Evolutionary conservation across 176 grass and related monocot genomes (phyloP), one percentile per base, ranked within the genome.

Genomic region (Panicum miliaceum): DNA sequence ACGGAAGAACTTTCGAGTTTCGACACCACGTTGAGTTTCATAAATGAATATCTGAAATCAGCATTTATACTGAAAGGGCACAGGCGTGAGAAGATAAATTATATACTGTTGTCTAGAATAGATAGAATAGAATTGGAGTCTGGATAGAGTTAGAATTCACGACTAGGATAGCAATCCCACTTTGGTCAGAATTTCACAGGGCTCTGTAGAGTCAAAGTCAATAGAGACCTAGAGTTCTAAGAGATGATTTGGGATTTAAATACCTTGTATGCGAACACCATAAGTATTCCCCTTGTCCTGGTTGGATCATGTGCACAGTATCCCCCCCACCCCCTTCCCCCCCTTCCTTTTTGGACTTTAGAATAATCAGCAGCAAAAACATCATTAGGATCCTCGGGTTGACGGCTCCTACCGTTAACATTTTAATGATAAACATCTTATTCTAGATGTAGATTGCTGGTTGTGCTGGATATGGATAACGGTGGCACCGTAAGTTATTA

Each of bases 391-490:
- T 81, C 25, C 37, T 54, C 64, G 3, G 36, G 56, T 54, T 78
- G 66, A 67, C 59, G 81, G 85, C 64, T 54, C 41, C 34, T 18
- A 4, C 12, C 71, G 13, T 25, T 56, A 53, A 52, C 63, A 88
- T 36, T 75, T 75, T 52, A 35, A 85, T 60, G 70, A 26, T 26
- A 73, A 62, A 73, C 20, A 71, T 34, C 34, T 48, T 69, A 68
- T 81, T 71, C 16, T 68, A 62, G 27, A 61, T 40, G 23, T 82
- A 79, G 58, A 53, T 85, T 75, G 60, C 32, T 60, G 15, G 37
- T 4, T 75, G 16, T 68, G 60, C 68, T 89, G 68, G 52, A 81
- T 45, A 65, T 89, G 68, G 52, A 81, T 45, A 65, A 57, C 16
- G 8, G 42, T 84, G 46, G 58, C 46, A 66, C 34, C 35, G 37